Conservation (phyloP, 2,329 filamentous ascomycete genomes). For the Pestalotiopsis sp. region DNA sequence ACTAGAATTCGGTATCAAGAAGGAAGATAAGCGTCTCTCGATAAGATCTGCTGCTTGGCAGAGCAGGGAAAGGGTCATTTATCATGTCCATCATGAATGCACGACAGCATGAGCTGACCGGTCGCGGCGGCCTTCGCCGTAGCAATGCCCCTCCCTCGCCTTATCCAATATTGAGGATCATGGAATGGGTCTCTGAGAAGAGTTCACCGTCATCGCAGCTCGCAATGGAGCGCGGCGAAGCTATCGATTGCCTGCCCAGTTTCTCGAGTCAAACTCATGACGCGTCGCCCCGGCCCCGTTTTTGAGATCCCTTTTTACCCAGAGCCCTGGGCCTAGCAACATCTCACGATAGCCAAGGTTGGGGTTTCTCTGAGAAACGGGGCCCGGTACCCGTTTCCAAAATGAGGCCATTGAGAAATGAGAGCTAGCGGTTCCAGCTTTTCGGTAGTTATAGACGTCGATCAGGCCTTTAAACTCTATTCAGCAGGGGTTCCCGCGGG, state of each 20-base stretch:
- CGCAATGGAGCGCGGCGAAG: background rate
- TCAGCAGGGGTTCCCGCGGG: background rate
- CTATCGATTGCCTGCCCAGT: background rate
- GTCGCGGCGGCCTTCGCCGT: background rate
- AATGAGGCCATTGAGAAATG: background rate
- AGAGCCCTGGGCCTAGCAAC: background rate
- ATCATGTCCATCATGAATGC: background rate
- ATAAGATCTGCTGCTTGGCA: background rate
- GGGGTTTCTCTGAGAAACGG: background rate
- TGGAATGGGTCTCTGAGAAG: background rate
- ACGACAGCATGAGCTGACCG: background rate
- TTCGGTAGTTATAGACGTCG: background rate
- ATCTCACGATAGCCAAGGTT: background rate
- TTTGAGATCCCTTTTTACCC: background rate
- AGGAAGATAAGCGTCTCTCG: background rate
- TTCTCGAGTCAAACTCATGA: background rate
- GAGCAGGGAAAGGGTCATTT: background rate
- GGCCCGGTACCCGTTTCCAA: background rate
- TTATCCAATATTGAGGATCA: background rate
- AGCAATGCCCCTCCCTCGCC: background rate
- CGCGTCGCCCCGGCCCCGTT: background rate
- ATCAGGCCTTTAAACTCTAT: background rate
- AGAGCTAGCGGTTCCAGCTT: background rate
- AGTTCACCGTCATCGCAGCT: background rate
- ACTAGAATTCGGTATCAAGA: background rate